Base-by-base conservation (phyloP, 306 rosid species). In the Citrullus mucosospermus region DNA sequence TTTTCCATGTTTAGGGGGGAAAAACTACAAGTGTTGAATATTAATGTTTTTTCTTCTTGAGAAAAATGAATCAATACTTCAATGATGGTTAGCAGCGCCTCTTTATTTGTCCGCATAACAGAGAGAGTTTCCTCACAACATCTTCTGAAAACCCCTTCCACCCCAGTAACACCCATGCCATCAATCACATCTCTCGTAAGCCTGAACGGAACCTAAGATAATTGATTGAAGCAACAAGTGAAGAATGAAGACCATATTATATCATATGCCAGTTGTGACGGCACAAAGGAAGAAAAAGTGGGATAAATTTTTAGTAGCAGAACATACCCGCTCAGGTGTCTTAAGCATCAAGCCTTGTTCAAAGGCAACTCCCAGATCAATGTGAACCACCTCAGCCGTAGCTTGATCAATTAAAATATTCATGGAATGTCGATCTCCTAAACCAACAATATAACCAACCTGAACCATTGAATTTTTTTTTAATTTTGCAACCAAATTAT, bases 271-370 rank as follows among this genome's bases (percentile, higher is more conserved):
- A 43, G 62, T 61, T 25, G 39, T 46, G 59, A 54, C 9, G 7
- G 17, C 15, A 69, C 3, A 32, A 48, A 34, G 17, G 20, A 78
- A 51, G 39, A 48, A 74, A 81, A 41, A 41, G 39, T 59, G 44
- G 28, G 58, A 20, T 73, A 12, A 20, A 48, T 22, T 34, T 76
- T 54, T 58, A 81, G 51, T 66, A 78, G 55, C 34, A 15, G 50
- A 18, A 82, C 90, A 39, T 78, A 94, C 98, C 92, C 96, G 84
- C 78, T 94, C 98, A 56, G 98, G 97, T 41, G 98, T 94, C 90
- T 94, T 94, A 16, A 92, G 96, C 97, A 94, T 94, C 89, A 92
- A 89, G 75, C 98, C 97, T 87, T 94, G 98, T 78, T 94, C 98
- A 80, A 94, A 94, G 81, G 98, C 98, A 86, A 94, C 95, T 15